Base-by-base conservation (phyloP, 164 flowering plant genomes). In the Malania oleifera region DNA sequence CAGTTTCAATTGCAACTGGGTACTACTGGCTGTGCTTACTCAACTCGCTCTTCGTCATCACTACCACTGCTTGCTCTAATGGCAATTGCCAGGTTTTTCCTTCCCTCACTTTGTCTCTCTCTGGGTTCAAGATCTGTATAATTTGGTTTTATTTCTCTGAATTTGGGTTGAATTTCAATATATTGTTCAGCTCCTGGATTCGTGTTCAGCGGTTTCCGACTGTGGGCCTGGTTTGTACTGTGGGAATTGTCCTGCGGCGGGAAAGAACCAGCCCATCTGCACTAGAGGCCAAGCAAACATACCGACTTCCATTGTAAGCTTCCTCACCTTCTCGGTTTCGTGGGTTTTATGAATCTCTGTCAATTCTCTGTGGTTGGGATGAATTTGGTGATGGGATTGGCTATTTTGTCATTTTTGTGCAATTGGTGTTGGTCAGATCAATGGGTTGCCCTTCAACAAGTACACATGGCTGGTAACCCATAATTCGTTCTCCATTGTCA, bases 401-500 rank as follows among this genome's bases (percentile, higher is more conserved):
- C n/a, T n/a, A n/a, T n/a, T n/a, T n/a, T n/a, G n/a, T n/a, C n/a
- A n/a, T n/a, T n/a, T n/a, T n/a, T 45, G 24, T 50, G 57, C 37
- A 13, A n/a, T 14, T 46, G 18, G 52, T 46, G 31, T 18, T 58
- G 29, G 38, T 59, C 65, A 93, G 99, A 61, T 86, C 46, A 71
- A 69, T 63, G 96, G 92, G 29, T 72, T 90, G 77, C 95, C 99
- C 31, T 93, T 93, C 74, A 90, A 90, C 77, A 90, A 86, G 81
- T 93, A 90, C 75, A 35, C 97, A 39, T 93, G 97, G 97, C 64
- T 93, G 53, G 80, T 90, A 52, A 93, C 99, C 29, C 99, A 93
- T 60, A 93, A 93, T 75, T 70, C 97, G 0, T 93, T 93, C 61
- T 86, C 97, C 51, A 90, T 83, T 54, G 85, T 83, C 8, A 77